Conservation (phyloP, 495 filamentous ascomycete genomes). For the Lophiotrema nucula region DNA sequence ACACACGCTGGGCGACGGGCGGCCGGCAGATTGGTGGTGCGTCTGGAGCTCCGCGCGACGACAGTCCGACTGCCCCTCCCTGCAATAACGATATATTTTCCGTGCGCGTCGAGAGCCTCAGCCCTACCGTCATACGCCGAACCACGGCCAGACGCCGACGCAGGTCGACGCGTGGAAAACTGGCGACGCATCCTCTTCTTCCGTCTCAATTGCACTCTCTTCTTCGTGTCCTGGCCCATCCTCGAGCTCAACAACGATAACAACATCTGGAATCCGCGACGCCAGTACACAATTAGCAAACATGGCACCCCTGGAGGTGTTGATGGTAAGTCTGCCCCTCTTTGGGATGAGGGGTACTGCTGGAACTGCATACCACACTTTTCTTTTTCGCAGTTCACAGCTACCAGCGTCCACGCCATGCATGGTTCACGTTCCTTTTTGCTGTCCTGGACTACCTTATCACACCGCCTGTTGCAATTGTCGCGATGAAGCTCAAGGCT, state of each 20-base stretch:
- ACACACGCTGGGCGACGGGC: constrained; percentile 3
- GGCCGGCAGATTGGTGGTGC: constrained; percentile 19
- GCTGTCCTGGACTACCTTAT: constrained; percentile 13
- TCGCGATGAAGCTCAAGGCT: constrained; percentile 13
- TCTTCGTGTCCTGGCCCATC: background rate
- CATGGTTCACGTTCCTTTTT: background rate
- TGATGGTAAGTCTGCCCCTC: constrained; percentile 64
- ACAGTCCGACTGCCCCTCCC: no score
- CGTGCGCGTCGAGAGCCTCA: background rate
- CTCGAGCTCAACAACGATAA: background rate
- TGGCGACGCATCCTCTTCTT: background rate
- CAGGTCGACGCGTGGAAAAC: background rate
- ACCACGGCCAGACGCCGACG: constrained; percentile 3
- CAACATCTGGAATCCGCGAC: no score
- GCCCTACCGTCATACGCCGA: constrained; percentile 5
- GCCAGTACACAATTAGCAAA: constrained; percentile 2
- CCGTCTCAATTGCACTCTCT: background rate
- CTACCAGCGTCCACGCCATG: constrained; percentile 9
- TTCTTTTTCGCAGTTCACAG: constrained; percentile 13
- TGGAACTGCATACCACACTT: background rate
- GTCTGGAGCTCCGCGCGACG: no score
- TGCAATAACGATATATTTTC: constrained; percentile 5
- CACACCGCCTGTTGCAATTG: constrained; percentile 12
- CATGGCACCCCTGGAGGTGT: constrained; percentile 78
- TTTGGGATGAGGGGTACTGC: background rate